Percentiles rank a stretch among this genome's conserved stretches.
Conservation (phyloP, 306 rosid genomes). For the Prunus kanzakura region DNA sequence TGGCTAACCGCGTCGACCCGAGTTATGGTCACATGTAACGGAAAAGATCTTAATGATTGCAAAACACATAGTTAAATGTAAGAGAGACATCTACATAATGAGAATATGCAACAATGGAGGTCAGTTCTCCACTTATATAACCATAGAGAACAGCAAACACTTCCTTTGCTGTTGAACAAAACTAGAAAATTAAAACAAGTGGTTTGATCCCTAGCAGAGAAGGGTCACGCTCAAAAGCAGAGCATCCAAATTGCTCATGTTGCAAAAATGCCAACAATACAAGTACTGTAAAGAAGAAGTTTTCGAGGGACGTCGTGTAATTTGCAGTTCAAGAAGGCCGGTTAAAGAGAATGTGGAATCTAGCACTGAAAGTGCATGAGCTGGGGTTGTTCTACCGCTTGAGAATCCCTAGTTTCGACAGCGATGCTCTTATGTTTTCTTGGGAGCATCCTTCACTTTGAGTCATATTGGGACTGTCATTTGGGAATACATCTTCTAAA, state of each 20-base stretch:
- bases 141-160: not conserved
- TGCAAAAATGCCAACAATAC: not conserved
- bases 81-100: not conserved
- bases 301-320: not conserved
- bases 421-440: slow-evolving; percentile 28
- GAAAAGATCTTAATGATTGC: too few species aligned
- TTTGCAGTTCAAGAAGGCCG: not conserved
- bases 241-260: not conserved
- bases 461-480: slow-evolving; percentile 37
- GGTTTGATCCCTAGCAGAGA: not conserved
- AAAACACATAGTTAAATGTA: not conserved
- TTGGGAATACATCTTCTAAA: slow-evolving; percentile 31
- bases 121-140: too few species aligned
- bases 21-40: too few species aligned
- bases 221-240: not conserved
- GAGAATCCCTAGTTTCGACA: slow-evolving; percentile 42
- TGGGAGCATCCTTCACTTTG: slow-evolving; percentile 31
- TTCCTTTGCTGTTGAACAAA: not conserved
- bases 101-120: too few species aligned
- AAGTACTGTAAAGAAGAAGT: not conserved
- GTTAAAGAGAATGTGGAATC: not conserved
- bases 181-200: not conserved
- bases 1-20: too few species aligned
- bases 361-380: not conserved
- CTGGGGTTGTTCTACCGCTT: slow-evolving; percentile 8